These are phyloP conservation scores for Acacia acuminata DNA, from an alignment of 306 rosid genomes.

Conservation along the genomic window DNA sequence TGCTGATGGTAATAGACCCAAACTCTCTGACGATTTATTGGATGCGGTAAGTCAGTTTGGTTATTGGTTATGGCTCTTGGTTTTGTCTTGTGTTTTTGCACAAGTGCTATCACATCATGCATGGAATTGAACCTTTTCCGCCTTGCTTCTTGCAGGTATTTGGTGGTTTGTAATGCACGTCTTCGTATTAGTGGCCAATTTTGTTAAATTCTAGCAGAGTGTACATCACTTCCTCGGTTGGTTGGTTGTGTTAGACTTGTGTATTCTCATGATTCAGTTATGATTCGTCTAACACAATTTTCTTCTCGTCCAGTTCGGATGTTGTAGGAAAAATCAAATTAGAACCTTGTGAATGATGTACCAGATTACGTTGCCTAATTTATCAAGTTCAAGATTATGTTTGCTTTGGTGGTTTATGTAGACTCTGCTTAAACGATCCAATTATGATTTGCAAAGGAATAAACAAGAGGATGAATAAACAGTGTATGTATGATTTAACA, in stretches of 20 bases:
- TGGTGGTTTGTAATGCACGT: slow-evolving; percentile 51
- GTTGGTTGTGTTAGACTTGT: not conserved
- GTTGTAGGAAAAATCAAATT: slow-evolving; percentile 12
- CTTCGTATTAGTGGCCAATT: slow-evolving; percentile 8
- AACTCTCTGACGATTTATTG: slow-evolving; percentile 56
- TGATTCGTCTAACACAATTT: not conserved
- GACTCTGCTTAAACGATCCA: not conserved
- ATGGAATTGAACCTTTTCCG: slow-evolving; percentile 6
- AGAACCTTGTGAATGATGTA: not conserved
- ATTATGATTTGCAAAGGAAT: not conserved
- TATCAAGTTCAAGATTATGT: not conserved
- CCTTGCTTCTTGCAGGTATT: slow-evolving; percentile 58
- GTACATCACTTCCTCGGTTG: not conserved
- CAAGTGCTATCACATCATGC: not conserved
- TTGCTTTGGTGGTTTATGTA: not conserved
- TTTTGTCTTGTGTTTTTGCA: not conserved
- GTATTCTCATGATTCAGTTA: not conserved
- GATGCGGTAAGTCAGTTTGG: slow-evolving; percentile 61
- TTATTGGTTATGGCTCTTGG: not conserved
- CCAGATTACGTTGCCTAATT: slow-evolving; percentile 8
- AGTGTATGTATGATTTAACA: not conserved
- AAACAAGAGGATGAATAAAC: not conserved
- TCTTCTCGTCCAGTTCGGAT: not conserved
- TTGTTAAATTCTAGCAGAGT: not conserved
- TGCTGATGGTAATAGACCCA: slow-evolving; percentile 39